These are phyloP conservation scores for Lentinula raphanica DNA, from an alignment of 768 basidiomycete genomes.

Conservation along the genomic window DNA sequence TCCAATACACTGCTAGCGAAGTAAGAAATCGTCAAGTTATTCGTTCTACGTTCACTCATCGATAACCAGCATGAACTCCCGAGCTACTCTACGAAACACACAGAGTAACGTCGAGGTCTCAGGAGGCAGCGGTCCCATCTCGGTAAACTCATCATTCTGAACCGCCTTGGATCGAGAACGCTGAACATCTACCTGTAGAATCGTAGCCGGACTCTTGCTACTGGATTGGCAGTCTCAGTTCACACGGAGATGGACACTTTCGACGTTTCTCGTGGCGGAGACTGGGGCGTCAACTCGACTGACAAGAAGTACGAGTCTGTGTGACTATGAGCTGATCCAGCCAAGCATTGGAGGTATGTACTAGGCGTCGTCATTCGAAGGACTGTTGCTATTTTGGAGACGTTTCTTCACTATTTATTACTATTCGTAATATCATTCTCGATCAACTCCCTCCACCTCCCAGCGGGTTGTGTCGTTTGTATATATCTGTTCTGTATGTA, in stretches of 20 bases:
- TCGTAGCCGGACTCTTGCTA: constrained; percentile 2
- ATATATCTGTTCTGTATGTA: neutral
- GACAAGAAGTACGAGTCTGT: neutral
- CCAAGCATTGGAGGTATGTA: neutral
- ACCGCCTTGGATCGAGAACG: no score
- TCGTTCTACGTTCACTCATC: neutral
- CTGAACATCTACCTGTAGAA: neutral
- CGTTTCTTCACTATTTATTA: neutral
- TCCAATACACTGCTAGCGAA: constrained; percentile 3
- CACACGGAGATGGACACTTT: constrained; percentile 1
- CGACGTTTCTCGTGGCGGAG: neutral
- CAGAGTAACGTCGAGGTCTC: neutral
- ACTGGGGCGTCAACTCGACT: neutral
- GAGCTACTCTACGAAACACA: neutral
- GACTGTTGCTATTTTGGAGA: no score
- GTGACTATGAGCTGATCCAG: neutral
- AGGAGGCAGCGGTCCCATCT: neutral
- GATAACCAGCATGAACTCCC: neutral
- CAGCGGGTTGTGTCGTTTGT: neutral
- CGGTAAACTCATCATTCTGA: neutral
- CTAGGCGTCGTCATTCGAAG: neutral
- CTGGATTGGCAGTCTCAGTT: neutral
- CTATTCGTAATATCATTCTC: neutral
- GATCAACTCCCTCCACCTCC: neutral
- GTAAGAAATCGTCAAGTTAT: neutral